Evolutionary conservation across 1,284 basidiomycete species (phyloP).

Genomic region (Microbotryum scabiosae): DNA sequence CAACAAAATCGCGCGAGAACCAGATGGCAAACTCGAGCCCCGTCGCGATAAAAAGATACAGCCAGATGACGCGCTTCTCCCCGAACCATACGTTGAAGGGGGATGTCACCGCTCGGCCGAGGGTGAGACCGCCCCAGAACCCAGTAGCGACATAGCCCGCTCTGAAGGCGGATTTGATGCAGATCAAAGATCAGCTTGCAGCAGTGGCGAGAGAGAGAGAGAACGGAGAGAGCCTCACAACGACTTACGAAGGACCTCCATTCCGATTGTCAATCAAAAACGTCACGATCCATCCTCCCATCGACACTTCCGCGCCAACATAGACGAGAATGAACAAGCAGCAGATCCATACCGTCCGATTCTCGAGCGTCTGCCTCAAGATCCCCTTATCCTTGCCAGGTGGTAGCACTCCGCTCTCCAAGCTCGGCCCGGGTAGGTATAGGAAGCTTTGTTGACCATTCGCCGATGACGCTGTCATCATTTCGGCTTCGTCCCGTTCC

Average conservation of each 20-base stretch:
- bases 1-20: constrained; percentile 19
- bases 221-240: neutral
- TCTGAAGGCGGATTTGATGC: neutral
- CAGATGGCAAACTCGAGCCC: constrained; percentile 27
- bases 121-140: constrained; percentile 19
- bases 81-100: constrained; percentile 19
- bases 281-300: constrained; percentile 29
- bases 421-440: no score
- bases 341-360: constrained; percentile 3
- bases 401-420: no score
- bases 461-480: no score
- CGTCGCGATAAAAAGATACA: constrained; percentile 12
- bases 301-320: constrained; percentile 27
- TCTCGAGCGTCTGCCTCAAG: constrained; percentile 8
- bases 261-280: constrained; percentile 17
- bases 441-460: no score
- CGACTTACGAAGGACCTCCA: constrained; percentile 14
- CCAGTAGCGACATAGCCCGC: constrained; percentile 21
- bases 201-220: neutral
- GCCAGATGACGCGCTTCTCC: constrained; percentile 11
- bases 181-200: no score
- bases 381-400: neutral
- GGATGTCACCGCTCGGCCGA: constrained; percentile 12
- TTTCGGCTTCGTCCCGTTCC: no score
- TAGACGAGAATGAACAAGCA: constrained; percentile 22